Percentiles rank a stretch among this genome's conserved stretches.
Evolutionary conservation across 164 flowering plant genomes (phyloP).

Genomic region (Magnolia changhungtana): DNA sequence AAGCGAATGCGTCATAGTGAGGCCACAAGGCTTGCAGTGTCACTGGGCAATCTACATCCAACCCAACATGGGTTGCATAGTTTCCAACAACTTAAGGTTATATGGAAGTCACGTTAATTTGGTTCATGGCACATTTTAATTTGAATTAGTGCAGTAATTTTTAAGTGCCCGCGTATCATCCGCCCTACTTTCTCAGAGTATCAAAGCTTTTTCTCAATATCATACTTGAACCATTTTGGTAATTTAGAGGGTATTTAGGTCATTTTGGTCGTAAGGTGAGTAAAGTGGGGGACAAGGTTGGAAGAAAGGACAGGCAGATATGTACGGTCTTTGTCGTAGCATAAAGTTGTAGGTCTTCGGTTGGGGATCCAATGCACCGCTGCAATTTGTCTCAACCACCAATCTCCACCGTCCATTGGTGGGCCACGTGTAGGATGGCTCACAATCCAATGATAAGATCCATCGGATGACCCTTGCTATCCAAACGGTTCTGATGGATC

Average conservation of each 20-base stretch:
- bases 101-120: no score
- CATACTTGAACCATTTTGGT: background rate
- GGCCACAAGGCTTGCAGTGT: no score
- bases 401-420: background rate
- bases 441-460: background rate
- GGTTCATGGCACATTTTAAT: no score
- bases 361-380: constrained; percentile 7
- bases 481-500: no score
- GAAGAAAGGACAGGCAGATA: background rate
- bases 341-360: background rate
- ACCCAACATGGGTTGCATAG: no score
- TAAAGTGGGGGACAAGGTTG: background rate
- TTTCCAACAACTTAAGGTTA: no score
- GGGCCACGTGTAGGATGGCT: background rate
- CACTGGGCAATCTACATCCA: no score
- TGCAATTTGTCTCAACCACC: background rate
- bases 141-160: background rate
- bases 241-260: background rate
- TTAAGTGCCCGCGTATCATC: no score
- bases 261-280: background rate
- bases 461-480: background rate
- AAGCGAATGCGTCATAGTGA: no score
- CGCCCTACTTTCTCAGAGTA: background rate
- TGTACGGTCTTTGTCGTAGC: constrained; percentile 5
- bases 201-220: background rate